Evolutionary conservation across 805 yeast genomes (phyloP).

Genomic region (Grigorovia transvaalensis): DNA sequence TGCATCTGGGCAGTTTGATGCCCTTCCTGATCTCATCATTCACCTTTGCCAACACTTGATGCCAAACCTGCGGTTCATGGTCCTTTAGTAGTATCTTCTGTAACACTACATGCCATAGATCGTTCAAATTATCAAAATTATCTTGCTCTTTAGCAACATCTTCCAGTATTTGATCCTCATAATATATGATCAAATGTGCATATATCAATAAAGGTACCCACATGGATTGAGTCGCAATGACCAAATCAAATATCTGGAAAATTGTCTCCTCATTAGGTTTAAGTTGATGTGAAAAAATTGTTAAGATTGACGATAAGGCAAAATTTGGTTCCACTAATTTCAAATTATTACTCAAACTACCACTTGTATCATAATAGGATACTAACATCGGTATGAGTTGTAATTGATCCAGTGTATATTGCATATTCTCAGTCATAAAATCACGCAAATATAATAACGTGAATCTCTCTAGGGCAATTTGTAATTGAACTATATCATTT

Average conservation of each 20-base stretch:
- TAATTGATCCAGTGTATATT: conserved; percentile 56
- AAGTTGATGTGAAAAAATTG: conserved; percentile 68
- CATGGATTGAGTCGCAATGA: conserved; percentile 48
- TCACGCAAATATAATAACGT: conserved; percentile 64
- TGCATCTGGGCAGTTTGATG: neutral
- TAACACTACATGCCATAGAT: conserved; percentile 30
- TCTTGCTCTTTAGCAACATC: conserved; percentile 14
- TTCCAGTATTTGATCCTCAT: conserved; percentile 35
- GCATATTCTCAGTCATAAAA: conserved; percentile 66
- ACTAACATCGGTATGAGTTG: conserved; percentile 55
- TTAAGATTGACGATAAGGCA: conserved; percentile 66
- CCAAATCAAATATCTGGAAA: conserved; percentile 57
- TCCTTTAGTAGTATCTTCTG: conserved; percentile 27
- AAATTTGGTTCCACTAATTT: conserved; percentile 44
- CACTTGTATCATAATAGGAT: conserved; percentile 34
- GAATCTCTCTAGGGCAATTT: conserved; percentile 36
- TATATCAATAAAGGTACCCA: conserved; percentile 50
- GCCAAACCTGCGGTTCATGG: neutral
- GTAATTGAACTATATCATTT: neutral
- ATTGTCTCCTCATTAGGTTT: conserved; percentile 26
- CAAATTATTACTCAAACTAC: conserved; percentile 28
- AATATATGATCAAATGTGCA: conserved; percentile 39
- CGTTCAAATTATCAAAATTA: conserved; percentile 27
- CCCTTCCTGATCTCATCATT: neutral
- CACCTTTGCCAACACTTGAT: neutral